Percentiles rank a stretch among this genome's conserved stretches.
These are phyloP conservation scores for Angomonas ambiguus DNA, from an alignment of 208 protist genomes.

Conservation along the genomic window DNA sequence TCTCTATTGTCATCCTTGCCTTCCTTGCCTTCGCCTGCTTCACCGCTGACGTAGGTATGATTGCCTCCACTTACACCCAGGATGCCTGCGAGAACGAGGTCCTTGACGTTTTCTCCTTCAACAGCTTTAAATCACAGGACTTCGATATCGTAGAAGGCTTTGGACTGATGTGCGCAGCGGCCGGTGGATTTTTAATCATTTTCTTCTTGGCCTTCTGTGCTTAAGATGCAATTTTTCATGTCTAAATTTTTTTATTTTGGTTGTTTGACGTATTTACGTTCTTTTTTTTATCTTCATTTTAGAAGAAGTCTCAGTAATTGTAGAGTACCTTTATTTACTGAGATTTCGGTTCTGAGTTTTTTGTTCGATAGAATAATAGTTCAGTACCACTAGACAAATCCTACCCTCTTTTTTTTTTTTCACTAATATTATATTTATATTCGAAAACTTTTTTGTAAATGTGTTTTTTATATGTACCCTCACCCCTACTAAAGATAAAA, in stretches of 20 bases:
- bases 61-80: slow-evolving; percentile 10
- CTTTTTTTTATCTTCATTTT: not conserved
- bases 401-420: no score
- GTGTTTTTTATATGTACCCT: no score
- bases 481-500: not conserved
- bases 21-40: slow-evolving; percentile 18
- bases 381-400: no score
- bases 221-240: slow-evolving; percentile 15
- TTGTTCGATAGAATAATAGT: no score
- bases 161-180: slow-evolving; percentile 12
- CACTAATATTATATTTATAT: no score
- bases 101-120: not conserved
- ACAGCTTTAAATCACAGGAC: not conserved
- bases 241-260: not conserved
- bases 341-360: no score
- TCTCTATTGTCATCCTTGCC: not conserved
- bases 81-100: slow-evolving; percentile 14
- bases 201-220: slow-evolving; percentile 13
- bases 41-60: slow-evolving; percentile 6
- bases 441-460: slow-evolving; percentile 9
- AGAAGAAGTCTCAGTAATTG: no score
- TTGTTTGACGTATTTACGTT: not conserved
- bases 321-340: no score
- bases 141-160: slow-evolving; percentile 16
- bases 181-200: slow-evolving; percentile 10